Percentiles rank a stretch among this genome's conserved stretches.
Evolutionary conservation across 2,329 filamentous ascomycete genomes (phyloP).

Genomic region (Sarocladium brachiariae): DNA sequence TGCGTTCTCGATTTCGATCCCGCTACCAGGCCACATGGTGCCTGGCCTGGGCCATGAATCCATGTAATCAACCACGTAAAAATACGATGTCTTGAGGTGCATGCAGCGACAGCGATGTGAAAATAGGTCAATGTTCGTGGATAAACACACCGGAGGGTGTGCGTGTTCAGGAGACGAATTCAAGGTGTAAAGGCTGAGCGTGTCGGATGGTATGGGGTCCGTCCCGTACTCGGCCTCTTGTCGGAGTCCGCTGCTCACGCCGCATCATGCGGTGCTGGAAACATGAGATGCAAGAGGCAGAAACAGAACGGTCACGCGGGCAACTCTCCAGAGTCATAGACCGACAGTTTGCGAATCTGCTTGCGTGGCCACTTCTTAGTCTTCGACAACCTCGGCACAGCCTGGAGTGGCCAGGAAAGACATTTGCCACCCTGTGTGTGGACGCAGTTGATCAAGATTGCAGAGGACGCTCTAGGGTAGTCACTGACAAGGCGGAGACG

Average conservation of each 20-base stretch:
- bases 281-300: background rate
- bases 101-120: too few relatives aligned
- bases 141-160: background rate
- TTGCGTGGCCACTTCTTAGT: too few relatives aligned
- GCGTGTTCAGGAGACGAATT: background rate
- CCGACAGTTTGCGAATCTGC: background rate
- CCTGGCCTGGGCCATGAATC: background rate
- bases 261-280: background rate
- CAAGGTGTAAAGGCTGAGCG: background rate
- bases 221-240: too few relatives aligned
- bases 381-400: too few relatives aligned
- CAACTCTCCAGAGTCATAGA: background rate
- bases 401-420: too few relatives aligned
- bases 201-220: background rate
- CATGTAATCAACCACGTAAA: too few relatives aligned
- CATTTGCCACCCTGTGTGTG: too few relatives aligned
- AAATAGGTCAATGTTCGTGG: background rate
- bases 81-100: too few relatives aligned
- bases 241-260: background rate
- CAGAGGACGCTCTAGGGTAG: too few relatives aligned
- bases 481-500: too few relatives aligned
- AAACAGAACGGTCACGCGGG: background rate
- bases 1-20: conserved; percentile 4
- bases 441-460: too few relatives aligned
- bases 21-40: background rate